A percentile compares a stretch with the other conserved stretches of the same genome.
These are phyloP conservation scores for Picea glauca DNA, from an alignment of 75 land plant genomes.

Conservation along the genomic window DNA sequence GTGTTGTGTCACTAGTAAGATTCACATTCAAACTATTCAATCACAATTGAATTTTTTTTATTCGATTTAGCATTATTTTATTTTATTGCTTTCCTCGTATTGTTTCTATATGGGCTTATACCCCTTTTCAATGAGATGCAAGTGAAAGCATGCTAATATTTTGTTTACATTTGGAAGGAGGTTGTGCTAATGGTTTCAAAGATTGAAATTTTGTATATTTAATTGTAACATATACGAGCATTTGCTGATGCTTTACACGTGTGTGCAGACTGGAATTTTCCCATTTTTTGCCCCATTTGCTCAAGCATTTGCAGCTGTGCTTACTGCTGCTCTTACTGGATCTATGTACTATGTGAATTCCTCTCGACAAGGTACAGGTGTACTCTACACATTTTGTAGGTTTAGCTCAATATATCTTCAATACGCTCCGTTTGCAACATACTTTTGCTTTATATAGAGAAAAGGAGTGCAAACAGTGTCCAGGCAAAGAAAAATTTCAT, in stretches of 20 bases:
- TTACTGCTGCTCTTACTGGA: slow-evolving; percentile 88
- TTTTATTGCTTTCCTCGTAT: too few relatives aligned
- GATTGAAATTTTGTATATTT: slow-evolving; percentile 58
- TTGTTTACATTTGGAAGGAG: neutral
- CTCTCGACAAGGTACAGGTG: slow-evolving; percentile 61
- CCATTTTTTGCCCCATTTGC: slow-evolving; percentile 92
- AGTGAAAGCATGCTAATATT: neutral
- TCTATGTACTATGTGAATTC: slow-evolving; percentile 80
- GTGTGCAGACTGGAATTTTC: too few relatives aligned
- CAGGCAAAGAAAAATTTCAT: neutral
- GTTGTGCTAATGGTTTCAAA: slow-evolving; percentile 12
- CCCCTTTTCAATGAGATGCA: neutral
- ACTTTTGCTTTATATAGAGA: neutral
- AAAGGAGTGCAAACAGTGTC: neutral
- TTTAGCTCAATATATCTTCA: neutral
- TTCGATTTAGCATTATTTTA: too few relatives aligned
- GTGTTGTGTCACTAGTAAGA: too few relatives aligned
- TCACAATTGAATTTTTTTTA: too few relatives aligned
- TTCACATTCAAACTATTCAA: too few relatives aligned
- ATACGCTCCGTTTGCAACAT: neutral
- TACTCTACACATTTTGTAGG: neutral
- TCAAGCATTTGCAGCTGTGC: slow-evolving; percentile 83
- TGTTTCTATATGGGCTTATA: neutral
- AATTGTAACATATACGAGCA: neutral
- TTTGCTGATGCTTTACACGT: neutral